Base-by-base conservation (phyloP, 345 rosid species). In the Litchi chinensis region DNA sequence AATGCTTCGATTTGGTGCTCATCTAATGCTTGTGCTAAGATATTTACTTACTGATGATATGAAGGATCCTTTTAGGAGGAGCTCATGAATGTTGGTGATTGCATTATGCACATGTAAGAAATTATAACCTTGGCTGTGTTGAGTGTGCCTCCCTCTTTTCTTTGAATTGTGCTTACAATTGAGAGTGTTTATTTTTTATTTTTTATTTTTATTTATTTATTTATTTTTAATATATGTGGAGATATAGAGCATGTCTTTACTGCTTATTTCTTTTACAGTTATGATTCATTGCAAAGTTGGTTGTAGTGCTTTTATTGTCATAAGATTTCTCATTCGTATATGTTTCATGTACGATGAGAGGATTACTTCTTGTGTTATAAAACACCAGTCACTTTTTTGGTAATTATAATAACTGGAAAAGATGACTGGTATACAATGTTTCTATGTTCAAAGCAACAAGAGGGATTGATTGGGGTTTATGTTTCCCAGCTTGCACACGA, bases 1-100 rank as follows among this genome's bases (percentile, higher is more conserved):
- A 79, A 88, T 95, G 97, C 94, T 95, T 59, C 87, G 95, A 67
- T 95, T 95, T 76, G 98, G 99, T 57, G 98, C 98, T 70, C 99
- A 95, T 76, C 79, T 92, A 74, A 98, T 94, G 66, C 95, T 96
- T 83, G 99, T 94, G 83, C 94, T 94, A 81, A 89, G 99, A 79
- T 83, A 84, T 85, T 82, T 92, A 74, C 90, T 88, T 82, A 85
- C 86, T 48, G 98, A 92, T 75, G 92, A 91, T 85, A 84, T 94
- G 83, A 85, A 86, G 77, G 97, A 90, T 88, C 66, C 84, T 79
- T 91, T 93, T 81, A 86, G 82, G 96, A 94, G 86, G 94, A 92
- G 87, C 92, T 95, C 79, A 90, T 80, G 89, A 90, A 82, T 78
- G 91, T 91, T 89, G 99, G 99, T 50, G 98, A 95, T 86, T 93